phyloP scores from a whole-genome alignment of 345 rosid species.

The Populus euphratica region DNA sequence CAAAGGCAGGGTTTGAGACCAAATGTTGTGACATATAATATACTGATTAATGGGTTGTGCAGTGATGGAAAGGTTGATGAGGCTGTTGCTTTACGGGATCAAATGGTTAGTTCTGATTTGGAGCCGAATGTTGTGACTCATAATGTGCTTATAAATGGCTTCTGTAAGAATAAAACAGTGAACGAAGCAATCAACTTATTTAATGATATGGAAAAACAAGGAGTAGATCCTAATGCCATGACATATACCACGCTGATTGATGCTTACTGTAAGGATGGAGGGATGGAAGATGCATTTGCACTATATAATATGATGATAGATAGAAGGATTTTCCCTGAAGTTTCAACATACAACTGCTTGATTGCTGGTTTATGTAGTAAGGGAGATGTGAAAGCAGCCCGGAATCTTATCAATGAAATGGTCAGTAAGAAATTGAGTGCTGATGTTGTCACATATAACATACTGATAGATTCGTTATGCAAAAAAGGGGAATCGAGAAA shows the following conservation, averaged over 20 bases:
- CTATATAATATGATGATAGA: slow-evolving; percentile 41
- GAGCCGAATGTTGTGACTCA: slow-evolving; percentile 55
- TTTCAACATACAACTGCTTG: slow-evolving; percentile 71
- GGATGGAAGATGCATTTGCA: slow-evolving; percentile 50
- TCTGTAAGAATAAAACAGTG: slow-evolving; percentile 59
- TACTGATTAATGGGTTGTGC: slow-evolving; percentile 55
- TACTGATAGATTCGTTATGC: slow-evolving; percentile 61
- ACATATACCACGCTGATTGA: slow-evolving; percentile 68
- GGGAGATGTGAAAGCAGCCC: slow-evolving; percentile 39
- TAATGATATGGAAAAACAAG: slow-evolving; percentile 36
- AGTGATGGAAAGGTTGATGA: slow-evolving; percentile 45
- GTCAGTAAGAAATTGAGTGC: slow-evolving; percentile 35
- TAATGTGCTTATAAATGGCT: slow-evolving; percentile 63
- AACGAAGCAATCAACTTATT: slow-evolving; percentile 55
- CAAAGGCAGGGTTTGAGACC: slow-evolving; percentile 51
- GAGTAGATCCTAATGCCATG: slow-evolving; percentile 37
- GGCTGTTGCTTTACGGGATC: slow-evolving; percentile 43
- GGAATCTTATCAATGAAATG: slow-evolving; percentile 45
- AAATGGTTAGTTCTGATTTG: slow-evolving; percentile 57
- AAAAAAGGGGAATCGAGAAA: slow-evolving; percentile 51
- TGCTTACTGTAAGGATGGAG: slow-evolving; percentile 62
- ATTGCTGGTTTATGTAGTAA: slow-evolving; percentile 56
- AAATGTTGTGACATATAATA: slow-evolving; percentile 55
- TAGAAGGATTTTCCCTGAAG: slow-evolving; percentile 45
- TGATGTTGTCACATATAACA: slow-evolving; percentile 63